phyloP scores from a whole-genome alignment of 1,139 yeast genomes.

The Blastobotrys arbuscula region DNA sequence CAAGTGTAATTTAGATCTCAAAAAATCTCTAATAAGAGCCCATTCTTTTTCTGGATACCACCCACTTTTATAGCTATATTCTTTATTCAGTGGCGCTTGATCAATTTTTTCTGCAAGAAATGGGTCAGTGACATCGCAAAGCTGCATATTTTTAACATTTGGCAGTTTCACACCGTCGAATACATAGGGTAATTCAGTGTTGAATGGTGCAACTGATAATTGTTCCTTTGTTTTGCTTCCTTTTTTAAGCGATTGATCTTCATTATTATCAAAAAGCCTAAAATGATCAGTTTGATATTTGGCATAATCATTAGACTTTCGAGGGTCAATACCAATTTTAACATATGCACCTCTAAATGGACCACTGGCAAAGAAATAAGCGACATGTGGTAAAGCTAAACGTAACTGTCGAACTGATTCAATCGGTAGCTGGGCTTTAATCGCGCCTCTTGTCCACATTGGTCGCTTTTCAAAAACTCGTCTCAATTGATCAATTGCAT shows the following conservation, averaged over 20 bases:
- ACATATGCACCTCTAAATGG: conserved; percentile 95
- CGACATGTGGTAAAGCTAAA: conserved; percentile 75
- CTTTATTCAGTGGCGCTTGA: conserved; percentile 33
- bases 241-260: conserved; percentile 29
- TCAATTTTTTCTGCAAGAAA: conserved; percentile 44
- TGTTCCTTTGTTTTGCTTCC: not conserved
- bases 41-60: conserved; percentile 68
- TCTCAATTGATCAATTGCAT: conserved; percentile 50
- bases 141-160: conserved; percentile 62
- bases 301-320: conserved; percentile 48
- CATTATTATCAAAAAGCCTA: conserved; percentile 43
- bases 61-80: conserved; percentile 47
- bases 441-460: conserved; percentile 77
- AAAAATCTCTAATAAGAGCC: conserved; percentile 57
- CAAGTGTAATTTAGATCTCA: conserved; percentile 55
- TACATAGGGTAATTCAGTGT: conserved; percentile 39
- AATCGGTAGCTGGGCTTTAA: conserved; percentile 48
- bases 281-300: conserved; percentile 82
- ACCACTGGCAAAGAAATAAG: conserved; percentile 78
- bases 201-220: not conserved
- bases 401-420: conserved; percentile 48
- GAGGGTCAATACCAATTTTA: conserved; percentile 74
- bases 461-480: conserved; percentile 65
- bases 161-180: conserved; percentile 76
- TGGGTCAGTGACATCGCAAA: conserved; percentile 74